Base-by-base conservation (phyloP, 2,329 filamentous ascomycete genomes). In the Ophiostoma sp. region DNA sequence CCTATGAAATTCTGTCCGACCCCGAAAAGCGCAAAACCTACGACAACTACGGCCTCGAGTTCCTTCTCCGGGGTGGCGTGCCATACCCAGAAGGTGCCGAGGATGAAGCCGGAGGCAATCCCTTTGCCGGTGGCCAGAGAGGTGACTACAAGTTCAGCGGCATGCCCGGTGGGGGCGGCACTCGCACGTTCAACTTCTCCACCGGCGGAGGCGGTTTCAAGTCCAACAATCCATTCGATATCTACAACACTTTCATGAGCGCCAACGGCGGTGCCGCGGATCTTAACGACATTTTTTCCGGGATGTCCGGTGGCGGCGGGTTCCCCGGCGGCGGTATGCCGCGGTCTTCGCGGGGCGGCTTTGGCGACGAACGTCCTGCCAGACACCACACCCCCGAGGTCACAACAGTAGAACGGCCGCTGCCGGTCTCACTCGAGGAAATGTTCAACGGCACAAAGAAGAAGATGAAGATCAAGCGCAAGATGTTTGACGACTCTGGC, bases 401-500 rank as follows among this genome's bases (percentile, higher is more conserved):
- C 18, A 93, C 93, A 0, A 93, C 96, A 0, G 89, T 98, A 11
- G 94, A 98, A 79, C 89, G 91, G 75, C 87, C 90, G 63, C 78
- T 99, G 71, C 87, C 89, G 2, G 81, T 99, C 36, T 87, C 90
- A 2, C 81, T 99, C 45, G 95, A 99, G 78, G 95, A 99, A 75
- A 80, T 98, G 71, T 98, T 87, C 81, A 88, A 85, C 40, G 95
- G 95, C 55, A 87, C 88, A 47, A 92, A 90, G 65, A 99, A 99
- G 86, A 97, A 96, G 84, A 92, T 99, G 85, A 96, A 95, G 81
- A 96, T 98, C 72, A 97, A 97, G 83, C 87, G 94, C 75, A 98
- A 98, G 86, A 93, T 90, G 18, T 98, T 92, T 77, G 95, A 99
- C 77, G 83, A 88, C 27, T 88, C 84, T 0, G 92, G 92, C 69